Evolutionary conservation across 176 grass and related monocot species (phyloP).

Genomic region (Canna indica): DNA sequence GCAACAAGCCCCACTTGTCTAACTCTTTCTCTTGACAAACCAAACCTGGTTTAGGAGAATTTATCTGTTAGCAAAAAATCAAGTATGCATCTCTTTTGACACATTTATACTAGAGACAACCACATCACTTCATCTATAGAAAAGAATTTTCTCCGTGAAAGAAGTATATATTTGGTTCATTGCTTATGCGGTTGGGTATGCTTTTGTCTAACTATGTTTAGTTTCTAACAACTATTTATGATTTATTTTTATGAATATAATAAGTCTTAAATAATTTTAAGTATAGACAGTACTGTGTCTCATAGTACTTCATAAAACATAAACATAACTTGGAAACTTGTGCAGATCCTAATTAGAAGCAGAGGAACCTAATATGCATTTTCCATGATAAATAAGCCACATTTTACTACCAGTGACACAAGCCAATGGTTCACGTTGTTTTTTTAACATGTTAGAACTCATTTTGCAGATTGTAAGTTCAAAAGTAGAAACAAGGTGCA

Average conservation of each 20-base stretch:
- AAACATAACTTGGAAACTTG: background rate
- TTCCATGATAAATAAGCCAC: background rate
- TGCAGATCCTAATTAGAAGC: background rate
- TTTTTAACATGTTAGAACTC: background rate
- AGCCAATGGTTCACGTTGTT: background rate
- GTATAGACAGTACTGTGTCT: too few species aligned
- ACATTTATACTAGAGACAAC: background rate
- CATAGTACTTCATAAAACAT: too few species aligned
- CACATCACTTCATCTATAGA: background rate
- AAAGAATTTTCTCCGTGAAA: too few species aligned
- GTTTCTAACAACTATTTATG: too few species aligned
- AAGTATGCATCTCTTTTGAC: background rate
- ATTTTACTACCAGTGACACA: background rate
- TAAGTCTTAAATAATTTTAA: too few species aligned
- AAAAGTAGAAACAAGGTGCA: background rate
- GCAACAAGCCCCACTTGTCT: conserved; percentile 83
- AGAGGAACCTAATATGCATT: background rate
- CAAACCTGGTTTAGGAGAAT: conserved; percentile 44
- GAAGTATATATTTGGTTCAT: too few species aligned
- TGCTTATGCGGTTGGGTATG: too few species aligned
- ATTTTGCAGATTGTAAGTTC: background rate
- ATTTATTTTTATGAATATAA: too few species aligned
- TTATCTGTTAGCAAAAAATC: background rate
- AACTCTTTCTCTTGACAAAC: conserved; percentile 79
- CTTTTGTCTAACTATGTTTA: too few species aligned